These are phyloP conservation scores for Ophiostoma sp. DNA, from an alignment of 2,329 filamentous ascomycete genomes.

Conservation along the genomic window DNA sequence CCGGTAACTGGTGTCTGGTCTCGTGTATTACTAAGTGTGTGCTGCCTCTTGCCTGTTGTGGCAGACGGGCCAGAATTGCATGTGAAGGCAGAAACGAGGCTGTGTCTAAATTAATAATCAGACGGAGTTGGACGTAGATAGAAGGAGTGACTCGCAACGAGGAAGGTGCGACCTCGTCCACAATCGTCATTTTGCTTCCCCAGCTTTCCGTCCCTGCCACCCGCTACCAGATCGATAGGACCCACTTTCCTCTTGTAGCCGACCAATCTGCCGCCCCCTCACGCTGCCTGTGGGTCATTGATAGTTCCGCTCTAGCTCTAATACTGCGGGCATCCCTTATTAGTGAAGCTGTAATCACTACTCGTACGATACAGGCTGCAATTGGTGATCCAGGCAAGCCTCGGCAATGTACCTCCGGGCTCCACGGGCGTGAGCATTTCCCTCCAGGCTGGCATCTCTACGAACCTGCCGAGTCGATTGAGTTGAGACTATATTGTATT, in stretches of 20 bases:
- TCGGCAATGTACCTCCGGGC: slow-evolving; percentile 7
- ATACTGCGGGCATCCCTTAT: not conserved
- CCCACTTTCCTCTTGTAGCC: not conserved
- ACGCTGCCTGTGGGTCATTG: not conserved
- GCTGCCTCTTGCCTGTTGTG: not conserved
- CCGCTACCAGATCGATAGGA: not conserved
- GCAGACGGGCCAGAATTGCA: not conserved
- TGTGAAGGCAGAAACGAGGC: not conserved
- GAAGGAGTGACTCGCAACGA: not conserved
- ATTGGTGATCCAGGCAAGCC: not conserved
- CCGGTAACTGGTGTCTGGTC: not conserved
- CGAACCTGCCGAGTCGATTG: not conserved
- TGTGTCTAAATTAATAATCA: not conserved
- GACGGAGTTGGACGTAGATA: not conserved
- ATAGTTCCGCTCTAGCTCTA: not conserved
- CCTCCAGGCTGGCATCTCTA: not conserved
- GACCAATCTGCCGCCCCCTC: slow-evolving; percentile 8
- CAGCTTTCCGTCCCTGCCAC: not conserved
- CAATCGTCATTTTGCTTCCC: not conserved
- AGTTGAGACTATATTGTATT: not conserved
- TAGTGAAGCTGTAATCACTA: not conserved
- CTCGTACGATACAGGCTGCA: not conserved
- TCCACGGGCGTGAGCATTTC: not conserved
- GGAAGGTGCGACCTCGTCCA: not conserved
- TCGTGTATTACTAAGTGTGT: not conserved